phyloP scores from a whole-genome alignment of 2,329 filamentous ascomycete species.

The Aureobasidium mangrovei region DNA sequence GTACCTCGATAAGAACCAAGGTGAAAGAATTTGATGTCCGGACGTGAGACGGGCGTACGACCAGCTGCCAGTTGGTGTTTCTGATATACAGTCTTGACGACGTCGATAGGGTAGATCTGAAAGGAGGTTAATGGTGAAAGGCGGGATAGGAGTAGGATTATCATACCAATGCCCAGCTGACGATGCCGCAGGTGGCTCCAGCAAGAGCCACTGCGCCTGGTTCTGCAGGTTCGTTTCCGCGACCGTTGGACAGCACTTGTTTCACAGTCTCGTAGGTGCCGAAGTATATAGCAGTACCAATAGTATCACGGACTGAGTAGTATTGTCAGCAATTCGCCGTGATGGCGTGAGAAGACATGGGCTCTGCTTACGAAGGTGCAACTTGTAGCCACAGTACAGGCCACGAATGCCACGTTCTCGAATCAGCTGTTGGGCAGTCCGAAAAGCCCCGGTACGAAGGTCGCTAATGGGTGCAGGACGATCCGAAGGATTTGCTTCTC shows the following conservation, averaged over 20 bases:
- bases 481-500: slow-evolving; percentile 19
- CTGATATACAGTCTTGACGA: slow-evolving; percentile 78
- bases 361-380: slow-evolving; percentile 60
- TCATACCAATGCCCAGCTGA: slow-evolving; percentile 73
- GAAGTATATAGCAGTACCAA: slow-evolving; percentile 80
- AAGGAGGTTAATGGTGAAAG: neutral
- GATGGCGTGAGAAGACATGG: neutral
- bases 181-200: slow-evolving; percentile 71
- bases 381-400: slow-evolving; percentile 69
- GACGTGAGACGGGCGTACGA: slow-evolving; percentile 48
- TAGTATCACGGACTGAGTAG: slow-evolving; percentile 62
- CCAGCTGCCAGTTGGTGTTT: slow-evolving; percentile 68
- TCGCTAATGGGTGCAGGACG: slow-evolving; percentile 11
- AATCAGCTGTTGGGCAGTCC: slow-evolving; percentile 68
- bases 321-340: neutral
- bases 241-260: slow-evolving; percentile 67
- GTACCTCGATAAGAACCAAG: slow-evolving; percentile 68
- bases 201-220: slow-evolving; percentile 70
- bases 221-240: slow-evolving; percentile 64
- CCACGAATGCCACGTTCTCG: slow-evolving; percentile 63
- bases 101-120: slow-evolving; percentile 58
- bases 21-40: slow-evolving; percentile 71
- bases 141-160: neutral
- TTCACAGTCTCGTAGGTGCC: slow-evolving; percentile 84
- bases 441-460: slow-evolving; percentile 23